A percentile compares a stretch with the other conserved stretches of the same genome.
Evolutionary conservation across 345 rosid species (phyloP).

Genomic region (Psidium friedrichsthalianum): DNA sequence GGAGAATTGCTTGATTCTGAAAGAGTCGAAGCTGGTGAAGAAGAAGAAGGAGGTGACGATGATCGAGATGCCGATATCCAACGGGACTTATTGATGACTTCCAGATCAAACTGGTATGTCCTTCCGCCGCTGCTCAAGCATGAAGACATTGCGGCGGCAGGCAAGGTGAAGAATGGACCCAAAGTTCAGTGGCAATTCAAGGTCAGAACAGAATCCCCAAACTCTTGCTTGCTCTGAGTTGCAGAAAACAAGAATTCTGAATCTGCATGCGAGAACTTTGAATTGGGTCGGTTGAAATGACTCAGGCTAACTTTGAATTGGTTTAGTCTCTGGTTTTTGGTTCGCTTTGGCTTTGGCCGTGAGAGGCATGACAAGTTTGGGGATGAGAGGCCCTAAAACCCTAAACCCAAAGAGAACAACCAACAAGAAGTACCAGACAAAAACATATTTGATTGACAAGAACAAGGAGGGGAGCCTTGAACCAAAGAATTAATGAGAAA

Average conservation of each 20-base stretch:
- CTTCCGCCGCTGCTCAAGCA: conserved; percentile 62
- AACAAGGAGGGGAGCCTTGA: background rate
- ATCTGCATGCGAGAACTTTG: background rate
- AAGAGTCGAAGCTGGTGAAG: conserved; percentile 81
- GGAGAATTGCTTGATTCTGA: conserved; percentile 70
- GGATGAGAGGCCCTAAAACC: background rate
- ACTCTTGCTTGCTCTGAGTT: background rate
- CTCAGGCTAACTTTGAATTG: background rate
- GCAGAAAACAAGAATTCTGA: background rate
- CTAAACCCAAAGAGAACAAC: background rate
- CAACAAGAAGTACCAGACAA: background rate
- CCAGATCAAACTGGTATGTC: conserved; percentile 71
- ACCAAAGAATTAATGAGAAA: background rate
- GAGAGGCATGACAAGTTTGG: background rate
- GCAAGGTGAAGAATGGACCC: background rate
- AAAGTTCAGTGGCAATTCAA: background rate
- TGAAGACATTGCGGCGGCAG: conserved; percentile 41
- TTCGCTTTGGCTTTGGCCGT: background rate
- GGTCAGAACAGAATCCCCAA: background rate
- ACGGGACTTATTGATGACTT: conserved; percentile 50
- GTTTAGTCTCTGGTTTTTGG: background rate
- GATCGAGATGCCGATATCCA: conserved; percentile 22
- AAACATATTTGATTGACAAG: background rate
- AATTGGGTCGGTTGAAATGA: background rate
- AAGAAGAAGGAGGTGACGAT: conserved; percentile 32